Percentiles rank a stretch among this genome's conserved stretches.
phyloP scores from a whole-genome alignment of 2,329 filamentous ascomycete species.

The Zymoseptoria tritici region DNA sequence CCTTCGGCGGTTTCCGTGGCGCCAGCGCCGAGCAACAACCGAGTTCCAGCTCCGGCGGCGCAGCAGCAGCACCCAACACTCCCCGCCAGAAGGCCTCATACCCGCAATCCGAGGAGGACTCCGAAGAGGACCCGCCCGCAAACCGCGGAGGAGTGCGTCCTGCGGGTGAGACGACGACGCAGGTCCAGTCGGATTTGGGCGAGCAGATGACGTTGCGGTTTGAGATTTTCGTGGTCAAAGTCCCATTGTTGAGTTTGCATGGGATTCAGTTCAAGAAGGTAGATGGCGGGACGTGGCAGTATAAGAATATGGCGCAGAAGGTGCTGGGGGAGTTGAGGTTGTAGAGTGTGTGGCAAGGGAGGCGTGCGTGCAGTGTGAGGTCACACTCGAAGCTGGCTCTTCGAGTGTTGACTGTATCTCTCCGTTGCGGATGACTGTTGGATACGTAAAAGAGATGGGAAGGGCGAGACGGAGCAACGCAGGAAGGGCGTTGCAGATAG shows the following conservation, averaged over 20 bases:
- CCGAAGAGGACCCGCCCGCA: constrained; percentile 32
- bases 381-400: neutral
- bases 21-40: constrained; percentile 48
- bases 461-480: neutral
- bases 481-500: neutral
- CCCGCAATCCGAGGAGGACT: constrained; percentile 55
- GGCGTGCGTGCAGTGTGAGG: no score
- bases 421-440: neutral
- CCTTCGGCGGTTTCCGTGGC: constrained; percentile 68
- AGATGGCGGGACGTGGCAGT: constrained; percentile 93
- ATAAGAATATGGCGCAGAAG: constrained; percentile 95
- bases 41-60: constrained; percentile 54
- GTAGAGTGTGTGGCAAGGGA: constrained; percentile 31
- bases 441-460: neutral
- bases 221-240: constrained; percentile 96
- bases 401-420: neutral
- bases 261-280: constrained; percentile 98
- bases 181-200: constrained; percentile 83
- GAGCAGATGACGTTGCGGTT: constrained; percentile 79
- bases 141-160: constrained; percentile 24
- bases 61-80: constrained; percentile 36
- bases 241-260: constrained; percentile 83
- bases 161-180: constrained; percentile 82
- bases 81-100: constrained; percentile 64
- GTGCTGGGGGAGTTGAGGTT: constrained; percentile 81